phyloP scores from a whole-genome alignment of 2,329 filamentous ascomycete species.

The Botrytis fabae region DNA sequence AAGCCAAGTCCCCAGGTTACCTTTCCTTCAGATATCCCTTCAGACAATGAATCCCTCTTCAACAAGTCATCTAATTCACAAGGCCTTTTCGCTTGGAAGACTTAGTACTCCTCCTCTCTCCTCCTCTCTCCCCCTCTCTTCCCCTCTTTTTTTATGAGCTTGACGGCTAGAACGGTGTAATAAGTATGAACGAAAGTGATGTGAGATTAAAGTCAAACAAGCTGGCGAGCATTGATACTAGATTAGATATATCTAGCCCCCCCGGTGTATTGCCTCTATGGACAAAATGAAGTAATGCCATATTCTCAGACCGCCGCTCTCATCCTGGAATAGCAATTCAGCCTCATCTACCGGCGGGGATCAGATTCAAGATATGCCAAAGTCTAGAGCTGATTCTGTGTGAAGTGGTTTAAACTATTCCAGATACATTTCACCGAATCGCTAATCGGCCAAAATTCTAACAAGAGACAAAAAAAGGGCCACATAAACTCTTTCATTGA shows the following conservation, averaged over 20 bases:
- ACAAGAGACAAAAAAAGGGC: neutral
- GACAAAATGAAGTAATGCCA: neutral
- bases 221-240: neutral
- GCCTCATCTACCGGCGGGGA: accelerated
- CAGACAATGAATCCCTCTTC: neutral
- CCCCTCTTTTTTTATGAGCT: no score
- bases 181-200: neutral
- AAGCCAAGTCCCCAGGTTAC: neutral
- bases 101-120: neutral
- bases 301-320: no score
- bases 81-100: neutral
- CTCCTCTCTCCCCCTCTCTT: neutral
- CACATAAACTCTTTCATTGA: neutral
- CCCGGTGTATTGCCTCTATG: no score
- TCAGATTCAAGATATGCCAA: no score
- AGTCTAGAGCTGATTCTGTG: neutral
- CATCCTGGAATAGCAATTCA: neutral
- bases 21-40: neutral
- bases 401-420: neutral
- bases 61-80: neutral
- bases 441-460: neutral
- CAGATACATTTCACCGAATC: no score
- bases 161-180: no score
- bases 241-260: accelerated
- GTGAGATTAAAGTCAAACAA: accelerated